Evolutionary conservation across 139 green algal genomes (phyloP).

Genomic region (Chlamydomonas incerta): DNA sequence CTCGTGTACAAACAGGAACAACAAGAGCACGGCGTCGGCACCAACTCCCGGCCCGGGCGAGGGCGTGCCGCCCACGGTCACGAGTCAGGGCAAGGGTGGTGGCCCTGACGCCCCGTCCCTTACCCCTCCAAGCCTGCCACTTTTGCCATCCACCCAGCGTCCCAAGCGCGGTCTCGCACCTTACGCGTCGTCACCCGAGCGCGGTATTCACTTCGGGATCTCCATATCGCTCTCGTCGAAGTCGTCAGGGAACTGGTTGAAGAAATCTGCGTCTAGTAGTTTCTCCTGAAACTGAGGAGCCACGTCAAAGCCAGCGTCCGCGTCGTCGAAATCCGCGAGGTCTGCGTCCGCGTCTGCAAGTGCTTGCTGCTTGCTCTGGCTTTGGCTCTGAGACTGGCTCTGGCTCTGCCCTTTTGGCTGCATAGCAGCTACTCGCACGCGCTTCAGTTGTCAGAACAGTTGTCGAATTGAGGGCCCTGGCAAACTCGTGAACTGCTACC

Average conservation of each 20-base stretch:
- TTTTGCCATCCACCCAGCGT: no score
- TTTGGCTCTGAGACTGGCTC: background rate
- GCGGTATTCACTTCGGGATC: background rate
- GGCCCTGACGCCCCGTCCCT: no score
- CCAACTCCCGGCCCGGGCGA: no score
- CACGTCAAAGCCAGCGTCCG: background rate
- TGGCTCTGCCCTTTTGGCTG: background rate
- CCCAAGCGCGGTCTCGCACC: no score
- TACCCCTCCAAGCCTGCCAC: no score
- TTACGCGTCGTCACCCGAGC: no score
- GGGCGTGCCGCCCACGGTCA: no score
- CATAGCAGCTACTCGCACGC: background rate
- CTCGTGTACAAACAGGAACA: no score
- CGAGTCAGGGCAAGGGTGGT: no score
- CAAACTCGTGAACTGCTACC: no score
- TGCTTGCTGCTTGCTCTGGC: background rate
- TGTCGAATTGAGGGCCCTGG: background rate
- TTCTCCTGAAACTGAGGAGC: conserved; percentile 33
- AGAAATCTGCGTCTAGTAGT: conserved; percentile 54
- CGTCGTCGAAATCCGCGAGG: conserved; percentile 11
- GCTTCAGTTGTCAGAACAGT: no score
- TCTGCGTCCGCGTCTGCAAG: background rate
- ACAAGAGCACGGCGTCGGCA: no score
- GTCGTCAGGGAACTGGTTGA: conserved; percentile 49
- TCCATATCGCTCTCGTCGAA: conserved; percentile 57